Conservation (phyloP, 495 filamentous ascomycete species). For the Aspergillus cristatus region DNA sequence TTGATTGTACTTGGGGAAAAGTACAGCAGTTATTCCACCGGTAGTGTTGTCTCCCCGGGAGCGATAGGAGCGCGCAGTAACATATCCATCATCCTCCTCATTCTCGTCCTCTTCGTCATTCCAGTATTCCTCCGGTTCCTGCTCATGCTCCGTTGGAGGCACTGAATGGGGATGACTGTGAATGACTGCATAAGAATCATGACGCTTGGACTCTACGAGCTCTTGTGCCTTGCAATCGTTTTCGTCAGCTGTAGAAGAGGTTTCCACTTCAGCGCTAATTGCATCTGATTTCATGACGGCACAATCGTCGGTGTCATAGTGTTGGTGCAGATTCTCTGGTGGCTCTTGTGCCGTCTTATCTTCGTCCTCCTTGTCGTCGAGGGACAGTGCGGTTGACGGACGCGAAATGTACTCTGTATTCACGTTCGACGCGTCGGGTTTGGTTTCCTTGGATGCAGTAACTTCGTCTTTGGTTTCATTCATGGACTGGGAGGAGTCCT, state of each 20-base stretch:
- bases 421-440: constrained; percentile 9
- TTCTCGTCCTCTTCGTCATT: constrained; percentile 63
- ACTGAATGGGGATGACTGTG: too few relatives aligned
- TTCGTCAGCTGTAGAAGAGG: constrained; percentile 12
- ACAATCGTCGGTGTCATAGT: constrained; percentile 10
- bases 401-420: constrained; percentile 4
- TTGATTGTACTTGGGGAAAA: constrained; percentile 61
- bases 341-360: constrained; percentile 1
- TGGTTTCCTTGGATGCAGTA: constrained; percentile 31
- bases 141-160: too few relatives aligned
- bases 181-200: constrained; percentile 9
- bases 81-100: constrained; percentile 76
- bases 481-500: constrained; percentile 37
- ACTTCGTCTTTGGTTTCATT: constrained; percentile 14
- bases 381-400: constrained; percentile 6
- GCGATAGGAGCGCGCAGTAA: constrained; percentile 61
- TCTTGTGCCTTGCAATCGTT: constrained; percentile 20
- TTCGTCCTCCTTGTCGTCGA: constrained; percentile 5
- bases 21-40: constrained; percentile 56
- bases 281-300: constrained; percentile 8
- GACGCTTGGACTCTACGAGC: constrained; percentile 8
- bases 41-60: constrained; percentile 78
- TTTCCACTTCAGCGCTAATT: constrained; percentile 9
- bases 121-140: constrained; percentile 65
- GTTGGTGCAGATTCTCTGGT: constrained; percentile 5